These are phyloP conservation scores for Exophiala xenobiotica DNA, from an alignment of 2,329 filamentous ascomycete genomes.

Conservation along the genomic window DNA sequence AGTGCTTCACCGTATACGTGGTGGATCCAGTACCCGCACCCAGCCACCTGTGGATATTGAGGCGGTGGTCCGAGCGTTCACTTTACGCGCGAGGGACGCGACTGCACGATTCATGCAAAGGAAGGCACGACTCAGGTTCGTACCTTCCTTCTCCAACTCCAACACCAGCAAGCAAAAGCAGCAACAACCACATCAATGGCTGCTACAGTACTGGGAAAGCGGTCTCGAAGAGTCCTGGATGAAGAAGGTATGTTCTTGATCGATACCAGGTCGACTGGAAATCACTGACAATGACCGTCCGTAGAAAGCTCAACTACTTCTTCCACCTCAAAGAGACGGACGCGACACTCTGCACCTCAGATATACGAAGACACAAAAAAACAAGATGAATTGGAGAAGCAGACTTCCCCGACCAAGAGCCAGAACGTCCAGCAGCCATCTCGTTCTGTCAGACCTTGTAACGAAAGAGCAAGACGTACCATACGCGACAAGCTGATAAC, in stretches of 20 bases:
- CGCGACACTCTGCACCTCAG: slow-evolving; percentile 43
- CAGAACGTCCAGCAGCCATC: slow-evolving; percentile 27
- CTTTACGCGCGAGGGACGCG: slow-evolving; percentile 1
- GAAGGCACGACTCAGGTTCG: slow-evolving; percentile 14
- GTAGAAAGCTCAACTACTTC: slow-evolving; percentile 22
- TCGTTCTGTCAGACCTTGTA: slow-evolving; percentile 39
- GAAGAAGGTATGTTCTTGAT: slow-evolving; percentile 40
- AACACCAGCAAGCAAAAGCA: slow-evolving; percentile 30
- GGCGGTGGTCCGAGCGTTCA: neutral
- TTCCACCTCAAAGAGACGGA: slow-evolving; percentile 46
- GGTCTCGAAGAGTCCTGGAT: slow-evolving; percentile 40
- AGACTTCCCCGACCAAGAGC: slow-evolving; percentile 1
- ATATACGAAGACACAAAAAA: slow-evolving; percentile 38
- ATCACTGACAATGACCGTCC: slow-evolving; percentile 4
- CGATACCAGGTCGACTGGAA: slow-evolving; percentile 11
- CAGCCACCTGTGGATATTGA: neutral
- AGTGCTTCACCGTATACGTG: neutral
- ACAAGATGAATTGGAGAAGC: slow-evolving; percentile 14
- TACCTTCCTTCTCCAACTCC: slow-evolving; percentile 22
- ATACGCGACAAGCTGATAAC: slow-evolving; percentile 33
- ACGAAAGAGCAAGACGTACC: slow-evolving; percentile 51
- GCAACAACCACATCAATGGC: slow-evolving; percentile 43
- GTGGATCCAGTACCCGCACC: neutral
- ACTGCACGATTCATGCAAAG: neutral
- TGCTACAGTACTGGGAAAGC: slow-evolving; percentile 43